These are phyloP conservation scores for Microdochium bolleyi DNA, from an alignment of 2,329 filamentous ascomycete genomes.

Conservation along the genomic window DNA sequence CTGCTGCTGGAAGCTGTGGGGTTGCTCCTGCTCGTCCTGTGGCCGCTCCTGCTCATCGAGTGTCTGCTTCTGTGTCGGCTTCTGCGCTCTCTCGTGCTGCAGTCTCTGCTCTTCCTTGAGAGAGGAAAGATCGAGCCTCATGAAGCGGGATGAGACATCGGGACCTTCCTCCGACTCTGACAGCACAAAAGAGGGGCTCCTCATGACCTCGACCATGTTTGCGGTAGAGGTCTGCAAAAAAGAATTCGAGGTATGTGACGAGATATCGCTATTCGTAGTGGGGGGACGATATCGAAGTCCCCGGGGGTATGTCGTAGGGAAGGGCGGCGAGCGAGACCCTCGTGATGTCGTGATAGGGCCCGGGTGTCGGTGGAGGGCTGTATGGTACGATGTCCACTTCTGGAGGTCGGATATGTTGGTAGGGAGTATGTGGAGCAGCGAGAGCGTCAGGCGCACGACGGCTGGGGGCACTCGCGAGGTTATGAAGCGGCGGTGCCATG, in stretches of 20 bases:
- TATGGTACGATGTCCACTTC: too few relatives aligned
- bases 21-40: background rate
- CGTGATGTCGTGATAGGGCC: too few relatives aligned
- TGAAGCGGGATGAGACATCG: slow-evolving; percentile 17
- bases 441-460: too few relatives aligned
- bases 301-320: too few relatives aligned
- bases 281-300: too few relatives aligned
- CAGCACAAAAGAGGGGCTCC: slow-evolving; percentile 13
- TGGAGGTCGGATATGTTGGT: too few relatives aligned
- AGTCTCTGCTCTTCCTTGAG: slow-evolving; percentile 6
- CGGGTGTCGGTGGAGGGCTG: too few relatives aligned
- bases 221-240: background rate
- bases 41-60: slow-evolving; percentile 3
- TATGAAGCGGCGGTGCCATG: background rate
- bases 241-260: too few relatives aligned
- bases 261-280: too few relatives aligned
- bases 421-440: too few relatives aligned
- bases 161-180: slow-evolving; percentile 12
- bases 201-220: slow-evolving; percentile 20
- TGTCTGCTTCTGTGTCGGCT: background rate
- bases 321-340: too few relatives aligned
- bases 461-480: background rate
- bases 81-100: background rate
- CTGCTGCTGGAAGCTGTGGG: slow-evolving; percentile 2
- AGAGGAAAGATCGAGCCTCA: slow-evolving; percentile 13